Evolutionary conservation across 2,329 filamentous ascomycete genomes (phyloP).

Genomic region (Epichloe festucae): DNA sequence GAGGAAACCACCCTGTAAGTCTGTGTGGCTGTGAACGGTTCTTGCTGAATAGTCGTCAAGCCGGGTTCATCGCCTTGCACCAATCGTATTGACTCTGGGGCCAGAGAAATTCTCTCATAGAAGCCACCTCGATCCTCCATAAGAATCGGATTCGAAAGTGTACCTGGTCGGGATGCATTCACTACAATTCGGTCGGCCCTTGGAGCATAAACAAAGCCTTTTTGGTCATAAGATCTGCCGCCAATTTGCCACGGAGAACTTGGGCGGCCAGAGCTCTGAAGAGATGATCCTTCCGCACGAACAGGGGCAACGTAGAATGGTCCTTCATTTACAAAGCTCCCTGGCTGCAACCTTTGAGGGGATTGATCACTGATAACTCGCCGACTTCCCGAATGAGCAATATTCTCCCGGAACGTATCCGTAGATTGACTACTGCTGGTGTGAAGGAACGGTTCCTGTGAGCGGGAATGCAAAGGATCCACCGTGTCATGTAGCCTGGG

Average conservation of each 20-base stretch:
- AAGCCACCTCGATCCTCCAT: slow-evolving; percentile 29
- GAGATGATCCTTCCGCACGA: neutral
- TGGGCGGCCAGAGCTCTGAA: neutral
- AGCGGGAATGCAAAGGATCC: slow-evolving; percentile 10
- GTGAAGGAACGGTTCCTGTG: slow-evolving; percentile 8
- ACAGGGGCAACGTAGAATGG: slow-evolving; percentile 2
- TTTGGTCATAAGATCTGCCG: slow-evolving; percentile 8
- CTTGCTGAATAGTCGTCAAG: neutral
- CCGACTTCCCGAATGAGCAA: slow-evolving; percentile 3
- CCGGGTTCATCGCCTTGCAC: neutral
- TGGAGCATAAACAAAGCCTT: slow-evolving; percentile 8
- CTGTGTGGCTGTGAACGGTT: slow-evolving; percentile 7
- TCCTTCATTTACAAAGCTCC: neutral
- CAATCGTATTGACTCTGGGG: neutral
- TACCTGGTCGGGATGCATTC: slow-evolving; percentile 18
- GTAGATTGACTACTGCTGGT: slow-evolving; percentile 3
- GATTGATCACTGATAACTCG: slow-evolving; percentile 8
- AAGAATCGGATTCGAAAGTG: slow-evolving; percentile 20
- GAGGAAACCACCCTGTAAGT: slow-evolving; percentile 9
- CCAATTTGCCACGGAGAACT: slow-evolving; percentile 4
- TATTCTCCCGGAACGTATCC: neutral
- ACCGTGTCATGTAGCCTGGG: slow-evolving; percentile 13
- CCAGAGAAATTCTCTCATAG: slow-evolving; percentile 18
- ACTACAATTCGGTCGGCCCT: slow-evolving; percentile 17
- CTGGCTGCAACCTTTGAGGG: neutral